phyloP scores from a whole-genome alignment of 768 basidiomycete species.

The Gelatoporia subvermispora region DNA sequence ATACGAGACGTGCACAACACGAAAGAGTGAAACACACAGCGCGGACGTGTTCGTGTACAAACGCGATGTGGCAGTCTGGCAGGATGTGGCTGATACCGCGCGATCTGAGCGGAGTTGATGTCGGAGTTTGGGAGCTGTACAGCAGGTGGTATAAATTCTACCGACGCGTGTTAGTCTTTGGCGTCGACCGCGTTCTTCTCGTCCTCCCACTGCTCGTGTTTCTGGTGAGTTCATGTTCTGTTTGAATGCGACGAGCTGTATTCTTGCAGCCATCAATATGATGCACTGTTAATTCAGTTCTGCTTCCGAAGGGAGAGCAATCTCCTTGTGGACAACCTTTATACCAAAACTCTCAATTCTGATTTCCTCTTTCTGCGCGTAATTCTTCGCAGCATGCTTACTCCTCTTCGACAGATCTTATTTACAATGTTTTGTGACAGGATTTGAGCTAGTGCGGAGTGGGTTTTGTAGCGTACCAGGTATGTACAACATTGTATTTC shows the following conservation, averaged over 20 bases:
- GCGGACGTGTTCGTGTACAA: too few relatives aligned
- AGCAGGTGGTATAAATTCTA: conserved; percentile 24
- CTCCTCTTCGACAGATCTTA: not conserved
- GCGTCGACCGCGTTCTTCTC: conserved; percentile 3
- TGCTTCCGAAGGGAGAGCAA: conserved; percentile 77
- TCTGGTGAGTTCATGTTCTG: conserved; percentile 5
- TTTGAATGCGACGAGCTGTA: not conserved
- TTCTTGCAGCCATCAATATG: conserved; percentile 31
- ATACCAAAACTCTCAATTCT: conserved; percentile 56
- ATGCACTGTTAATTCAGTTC: conserved; percentile 55
- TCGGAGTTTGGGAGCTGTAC: conserved; percentile 40
- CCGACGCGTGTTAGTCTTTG: conserved; percentile 1
- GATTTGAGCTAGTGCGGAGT: too few relatives aligned
- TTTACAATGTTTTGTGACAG: not conserved
- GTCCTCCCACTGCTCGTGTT: conserved; percentile 7
- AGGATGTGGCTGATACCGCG: too few relatives aligned
- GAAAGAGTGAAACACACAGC: too few relatives aligned
- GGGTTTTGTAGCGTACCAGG: not conserved
- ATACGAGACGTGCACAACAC: too few relatives aligned
- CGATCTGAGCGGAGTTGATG: conserved; percentile 9
- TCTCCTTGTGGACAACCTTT: conserved; percentile 69
- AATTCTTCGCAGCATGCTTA: conserved; percentile 1
- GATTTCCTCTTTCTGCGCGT: conserved; percentile 25
- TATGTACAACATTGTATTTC: conserved; percentile 6
- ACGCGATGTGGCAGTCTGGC: too few relatives aligned